phyloP scores from a whole-genome alignment of 2,329 filamentous ascomycete species.

The Trichophaea hybrida region DNA sequence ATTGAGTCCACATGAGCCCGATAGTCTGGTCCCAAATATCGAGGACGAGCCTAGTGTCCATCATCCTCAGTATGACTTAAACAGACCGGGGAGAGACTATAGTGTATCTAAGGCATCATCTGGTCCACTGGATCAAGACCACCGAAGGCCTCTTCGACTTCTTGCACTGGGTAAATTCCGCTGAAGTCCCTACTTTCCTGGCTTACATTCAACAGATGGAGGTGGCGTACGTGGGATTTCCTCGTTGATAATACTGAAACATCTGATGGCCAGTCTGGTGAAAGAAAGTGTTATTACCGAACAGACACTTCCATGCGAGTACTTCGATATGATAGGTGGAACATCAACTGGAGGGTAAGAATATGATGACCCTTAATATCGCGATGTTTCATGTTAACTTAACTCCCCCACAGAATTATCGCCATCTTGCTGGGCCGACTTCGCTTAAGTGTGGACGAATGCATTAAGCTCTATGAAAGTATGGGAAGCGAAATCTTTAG shows the following conservation, averaged over 20 bases:
- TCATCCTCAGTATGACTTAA: too few relatives aligned
- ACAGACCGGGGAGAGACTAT: neutral
- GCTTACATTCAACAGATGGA: neutral
- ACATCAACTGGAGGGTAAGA: constrained; percentile 3
- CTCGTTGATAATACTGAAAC: neutral
- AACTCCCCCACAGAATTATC: neutral
- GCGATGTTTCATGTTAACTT: neutral
- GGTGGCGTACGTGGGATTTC: neutral
- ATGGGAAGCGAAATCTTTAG: neutral
- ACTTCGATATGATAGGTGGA: constrained; percentile 1
- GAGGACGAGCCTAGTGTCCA: too few relatives aligned
- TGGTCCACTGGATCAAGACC: neutral
- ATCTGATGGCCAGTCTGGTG: neutral
- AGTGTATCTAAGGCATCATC: neutral
- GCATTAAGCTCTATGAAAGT: neutral
- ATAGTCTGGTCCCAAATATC: too few relatives aligned
- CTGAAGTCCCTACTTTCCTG: neutral
- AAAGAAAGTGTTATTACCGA: neutral
- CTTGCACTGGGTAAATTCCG: neutral
- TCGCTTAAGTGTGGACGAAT: neutral
- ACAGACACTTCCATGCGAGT: neutral
- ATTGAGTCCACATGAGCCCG: too few relatives aligned
- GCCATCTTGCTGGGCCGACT: neutral
- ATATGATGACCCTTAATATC: neutral
- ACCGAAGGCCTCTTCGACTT: neutral